These are phyloP conservation scores for Avena eriantha DNA, from an alignment of 176 grass and related monocot species.

Conservation along the genomic window DNA sequence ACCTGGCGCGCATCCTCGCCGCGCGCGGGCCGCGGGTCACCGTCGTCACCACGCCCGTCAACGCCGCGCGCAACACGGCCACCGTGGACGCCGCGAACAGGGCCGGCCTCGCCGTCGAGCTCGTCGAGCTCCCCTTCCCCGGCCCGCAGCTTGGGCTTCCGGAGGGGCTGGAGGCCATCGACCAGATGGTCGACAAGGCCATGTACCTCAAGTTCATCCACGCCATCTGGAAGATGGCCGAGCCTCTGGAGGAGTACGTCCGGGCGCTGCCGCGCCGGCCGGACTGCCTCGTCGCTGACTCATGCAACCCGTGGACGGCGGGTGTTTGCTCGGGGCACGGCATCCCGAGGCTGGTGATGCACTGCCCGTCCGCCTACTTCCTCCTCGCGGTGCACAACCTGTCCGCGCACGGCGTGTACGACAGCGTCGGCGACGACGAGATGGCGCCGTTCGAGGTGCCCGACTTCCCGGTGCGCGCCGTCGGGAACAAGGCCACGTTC, in stretches of 20 bases:
- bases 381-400: constrained; percentile 20
- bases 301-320: constrained; percentile 36
- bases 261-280: not conserved
- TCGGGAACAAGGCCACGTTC: constrained; percentile 38
- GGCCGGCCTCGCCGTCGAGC: constrained; percentile 25
- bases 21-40: constrained; percentile 32
- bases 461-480: constrained; percentile 25
- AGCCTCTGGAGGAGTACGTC: constrained; percentile 39
- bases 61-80: constrained; percentile 38
- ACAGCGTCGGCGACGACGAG: constrained; percentile 11
- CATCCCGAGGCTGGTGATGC: constrained; percentile 29
- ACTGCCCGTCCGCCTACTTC: constrained; percentile 17
- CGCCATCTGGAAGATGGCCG: constrained; percentile 16
- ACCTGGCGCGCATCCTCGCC: constrained; percentile 53
- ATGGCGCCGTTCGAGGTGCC: constrained; percentile 42
- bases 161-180: constrained; percentile 38
- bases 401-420: constrained; percentile 3
- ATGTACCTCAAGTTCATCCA: constrained; percentile 11
- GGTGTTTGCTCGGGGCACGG: not conserved
- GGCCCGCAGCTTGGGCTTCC: constrained; percentile 34
- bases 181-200: not conserved
- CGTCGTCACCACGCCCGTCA: constrained; percentile 59
- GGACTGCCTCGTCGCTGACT: constrained; percentile 38
- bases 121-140: constrained; percentile 53
- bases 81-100: constrained; percentile 7